Conservation (phyloP, 2,329 filamentous ascomycete species). For the Fusarium sambucinum region DNA sequence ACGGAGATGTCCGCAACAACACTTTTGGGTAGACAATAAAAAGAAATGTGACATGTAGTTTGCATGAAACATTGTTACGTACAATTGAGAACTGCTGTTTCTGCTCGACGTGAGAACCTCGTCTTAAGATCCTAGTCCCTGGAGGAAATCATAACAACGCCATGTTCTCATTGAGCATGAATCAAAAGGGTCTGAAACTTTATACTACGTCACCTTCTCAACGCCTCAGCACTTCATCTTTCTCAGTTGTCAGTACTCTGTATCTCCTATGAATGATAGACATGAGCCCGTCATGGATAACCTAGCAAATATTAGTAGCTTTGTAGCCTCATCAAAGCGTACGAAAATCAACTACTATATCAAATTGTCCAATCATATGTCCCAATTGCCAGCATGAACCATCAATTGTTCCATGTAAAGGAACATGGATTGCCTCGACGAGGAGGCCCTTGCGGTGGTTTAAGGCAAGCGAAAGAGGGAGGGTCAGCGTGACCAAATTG, state of each 20-base stretch:
- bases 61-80: neutral
- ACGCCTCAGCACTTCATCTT: neutral
- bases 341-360: conserved; percentile 7
- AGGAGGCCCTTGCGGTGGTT: conserved; percentile 16
- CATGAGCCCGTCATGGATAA: conserved; percentile 19
- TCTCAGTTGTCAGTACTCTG: neutral
- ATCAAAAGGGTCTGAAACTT: conserved; percentile 35
- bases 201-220: conserved; percentile 20
- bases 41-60: neutral
- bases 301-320: conserved; percentile 4
- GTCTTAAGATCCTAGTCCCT: neutral
- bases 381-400: conserved; percentile 38
- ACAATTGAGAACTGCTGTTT: neutral
- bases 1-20: conserved; percentile 15
- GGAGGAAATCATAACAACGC: neutral
- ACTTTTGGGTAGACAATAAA: neutral
- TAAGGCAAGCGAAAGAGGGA: conserved; percentile 25
- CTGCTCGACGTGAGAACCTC: neutral
- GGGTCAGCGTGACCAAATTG: conserved; percentile 24
- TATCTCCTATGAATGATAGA: neutral
- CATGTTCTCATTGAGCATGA: conserved; percentile 7
- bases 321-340: conserved; percentile 9
- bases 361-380: conserved; percentile 38
- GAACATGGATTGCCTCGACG: conserved; percentile 4
- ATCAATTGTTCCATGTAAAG: conserved; percentile 6